Evolutionary conservation across 2,329 filamentous ascomycete genomes (phyloP), one percentile per base, ranked within the genome.

Genomic region (Epichloe bromicola): DNA sequence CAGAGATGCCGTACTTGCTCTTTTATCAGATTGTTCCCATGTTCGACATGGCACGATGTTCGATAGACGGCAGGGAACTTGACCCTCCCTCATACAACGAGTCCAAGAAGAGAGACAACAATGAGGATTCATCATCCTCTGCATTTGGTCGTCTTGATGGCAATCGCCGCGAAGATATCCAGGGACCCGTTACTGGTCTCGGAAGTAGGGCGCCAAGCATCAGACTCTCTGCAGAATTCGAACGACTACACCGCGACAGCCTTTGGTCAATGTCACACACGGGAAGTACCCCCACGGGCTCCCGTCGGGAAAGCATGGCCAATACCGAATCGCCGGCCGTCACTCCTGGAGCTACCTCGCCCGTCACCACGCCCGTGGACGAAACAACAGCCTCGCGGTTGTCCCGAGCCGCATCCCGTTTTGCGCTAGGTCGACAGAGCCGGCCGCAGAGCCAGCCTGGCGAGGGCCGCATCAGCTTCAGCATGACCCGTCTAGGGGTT

Each of bases 11-110:
- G 0, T 97, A 97, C 64, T 76, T 97, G 6, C 73, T 98, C 0
- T 97, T 97, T 66, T 98, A 96, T 62, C 91, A 96, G 65, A 87
- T 97, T 40, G 79, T 94, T 33, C 90, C 91, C 0, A 88, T 94
- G 60, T 80, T 88, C 33, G 86, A 90, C 51, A 77, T 85, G 7
- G 70, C 73, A 1, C 62, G 69, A 1, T 67, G 70, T 12, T 74
- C 75, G 5, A 70, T 71, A 0, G 72, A 74, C 6, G 67, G 67
- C 43, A 72, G 68, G 1, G 70, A 73, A 34, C 65, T 66, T 2
- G 73, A 74, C 36, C 80, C 80, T 3, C 80, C 80, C 1, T 79
- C 80, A 1, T 84, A 84, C 57, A 70, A 74, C 46, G 74, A 78
- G 49, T 73, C 73, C 8, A 71, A 71, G 12, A 60, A 67, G 14